Percentiles rank a stretch among this genome's conserved stretches.
Evolutionary conservation across 768 basidiomycete species (phyloP).

Genomic region (Mrakia gelida): DNA sequence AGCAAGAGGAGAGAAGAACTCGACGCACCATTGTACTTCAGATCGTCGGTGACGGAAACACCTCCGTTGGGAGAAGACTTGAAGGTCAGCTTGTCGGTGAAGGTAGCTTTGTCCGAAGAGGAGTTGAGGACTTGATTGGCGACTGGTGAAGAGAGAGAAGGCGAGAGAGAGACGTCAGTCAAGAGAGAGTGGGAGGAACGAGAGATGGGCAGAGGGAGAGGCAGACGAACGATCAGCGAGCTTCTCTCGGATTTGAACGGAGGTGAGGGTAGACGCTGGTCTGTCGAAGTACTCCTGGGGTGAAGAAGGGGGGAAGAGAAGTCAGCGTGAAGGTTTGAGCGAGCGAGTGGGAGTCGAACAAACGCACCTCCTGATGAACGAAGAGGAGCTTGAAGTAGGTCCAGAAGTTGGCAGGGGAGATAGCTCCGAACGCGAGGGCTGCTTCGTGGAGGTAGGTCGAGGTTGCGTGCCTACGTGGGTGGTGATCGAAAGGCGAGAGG

Average conservation of each 20-base stretch:
- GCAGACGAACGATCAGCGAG: constrained; percentile 16
- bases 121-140: background rate
- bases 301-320: background rate
- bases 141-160: background rate
- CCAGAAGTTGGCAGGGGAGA: constrained; percentile 77
- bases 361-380: constrained; percentile 15
- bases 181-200: background rate
- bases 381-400: constrained; percentile 61
- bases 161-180: background rate
- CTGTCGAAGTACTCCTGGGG: constrained; percentile 26
- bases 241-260: constrained; percentile 19
- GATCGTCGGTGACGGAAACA: constrained; percentile 70
- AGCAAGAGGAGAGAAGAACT: constrained; percentile 28
- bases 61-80: constrained; percentile 69
- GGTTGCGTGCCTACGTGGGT: constrained; percentile 21
- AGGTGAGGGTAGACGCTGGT: constrained; percentile 30
- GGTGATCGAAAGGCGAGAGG: too few relatives aligned
- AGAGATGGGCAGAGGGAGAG: too few relatives aligned
- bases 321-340: too few relatives aligned
- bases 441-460: constrained; percentile 74
- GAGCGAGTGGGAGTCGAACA: too few relatives aligned
- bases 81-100: constrained; percentile 17
- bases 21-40: constrained; percentile 84
- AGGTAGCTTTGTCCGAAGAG: too few relatives aligned
- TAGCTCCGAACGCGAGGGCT: constrained; percentile 66